These are phyloP conservation scores for Fusarium buharicum DNA, from an alignment of 2,329 filamentous ascomycete genomes.

Conservation along the genomic window DNA sequence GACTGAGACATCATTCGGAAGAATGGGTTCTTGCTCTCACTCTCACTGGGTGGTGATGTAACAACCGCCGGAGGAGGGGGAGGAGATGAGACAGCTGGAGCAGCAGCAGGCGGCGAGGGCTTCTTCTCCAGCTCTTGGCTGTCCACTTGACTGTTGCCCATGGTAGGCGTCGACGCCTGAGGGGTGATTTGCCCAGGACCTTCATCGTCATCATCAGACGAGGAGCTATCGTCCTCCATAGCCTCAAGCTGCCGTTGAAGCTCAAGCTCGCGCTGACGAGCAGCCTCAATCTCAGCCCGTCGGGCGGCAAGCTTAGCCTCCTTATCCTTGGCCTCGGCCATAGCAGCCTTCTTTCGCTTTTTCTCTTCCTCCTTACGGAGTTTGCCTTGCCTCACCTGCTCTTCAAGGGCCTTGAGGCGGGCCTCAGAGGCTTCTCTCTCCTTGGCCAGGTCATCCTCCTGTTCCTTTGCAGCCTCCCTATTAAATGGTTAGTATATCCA, in stretches of 20 bases:
- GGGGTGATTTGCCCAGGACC: conserved; percentile 75
- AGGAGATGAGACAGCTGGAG: conserved; percentile 51
- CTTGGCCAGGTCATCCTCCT: conserved; percentile 82
- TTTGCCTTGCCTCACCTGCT: conserved; percentile 93
- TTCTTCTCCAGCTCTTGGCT: conserved; percentile 66
- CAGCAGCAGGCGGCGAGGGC: conserved; percentile 59
- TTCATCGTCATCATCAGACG: conserved; percentile 85
- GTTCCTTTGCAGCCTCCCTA: conserved; percentile 77
- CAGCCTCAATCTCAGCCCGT: conserved; percentile 90
- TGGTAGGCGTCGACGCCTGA: conserved; percentile 68
- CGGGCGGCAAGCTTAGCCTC: conserved; percentile 85
- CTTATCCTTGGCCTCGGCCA: conserved; percentile 87
- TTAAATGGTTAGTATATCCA: conserved; percentile 42
- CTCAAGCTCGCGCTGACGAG: conserved; percentile 88
- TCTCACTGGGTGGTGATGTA: conserved; percentile 67
- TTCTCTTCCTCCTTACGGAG: conserved; percentile 97
- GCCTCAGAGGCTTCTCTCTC: conserved; percentile 85
- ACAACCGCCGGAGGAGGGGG: conserved; percentile 61
- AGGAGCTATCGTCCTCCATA: conserved; percentile 77
- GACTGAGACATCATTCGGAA: conserved; percentile 86
- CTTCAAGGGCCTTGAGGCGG: conserved; percentile 87
- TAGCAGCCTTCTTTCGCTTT: conserved; percentile 86
- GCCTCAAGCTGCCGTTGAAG: conserved; percentile 86
- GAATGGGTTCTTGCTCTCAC: conserved; percentile 94
- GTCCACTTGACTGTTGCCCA: conserved; percentile 61